Conservation (phyloP, 768 basidiomycete genomes). For the Suillus decipiens region DNA sequence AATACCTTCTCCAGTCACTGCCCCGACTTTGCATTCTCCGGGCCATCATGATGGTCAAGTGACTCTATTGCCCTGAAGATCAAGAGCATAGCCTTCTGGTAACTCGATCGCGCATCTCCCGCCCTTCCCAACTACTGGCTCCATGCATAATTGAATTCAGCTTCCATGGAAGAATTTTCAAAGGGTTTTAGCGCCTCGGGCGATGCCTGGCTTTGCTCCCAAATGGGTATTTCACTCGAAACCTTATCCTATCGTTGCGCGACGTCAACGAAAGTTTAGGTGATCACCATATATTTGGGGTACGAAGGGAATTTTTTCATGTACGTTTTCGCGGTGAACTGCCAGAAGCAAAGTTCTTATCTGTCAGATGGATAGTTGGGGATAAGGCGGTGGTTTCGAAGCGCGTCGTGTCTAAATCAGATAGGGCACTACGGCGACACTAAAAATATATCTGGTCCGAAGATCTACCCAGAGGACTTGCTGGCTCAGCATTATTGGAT, state of each 20-base stretch:
- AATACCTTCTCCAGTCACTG: not conserved
- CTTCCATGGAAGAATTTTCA: conserved; percentile 8
- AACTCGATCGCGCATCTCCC: conserved; percentile 26
- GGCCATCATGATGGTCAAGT: conserved; percentile 6
- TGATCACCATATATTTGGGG: conserved; percentile 13
- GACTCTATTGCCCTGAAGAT: conserved; percentile 15
- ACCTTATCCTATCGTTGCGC: conserved; percentile 14
- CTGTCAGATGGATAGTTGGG: conserved; percentile 11
- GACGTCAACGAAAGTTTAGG: conserved; percentile 29
- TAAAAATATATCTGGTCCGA: not conserved
- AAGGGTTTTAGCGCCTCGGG: not conserved
- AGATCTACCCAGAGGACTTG: not conserved
- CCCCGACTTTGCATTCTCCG: not conserved
- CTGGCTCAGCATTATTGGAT: not conserved
- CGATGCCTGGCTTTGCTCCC: conserved; percentile 10
- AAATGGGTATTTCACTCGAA: conserved; percentile 12
- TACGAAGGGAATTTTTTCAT: conserved; percentile 14
- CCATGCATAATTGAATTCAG: conserved; percentile 10
- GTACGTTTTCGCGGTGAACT: conserved; percentile 16
- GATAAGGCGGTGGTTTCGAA: conserved; percentile 23
- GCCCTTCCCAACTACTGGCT: conserved; percentile 11
- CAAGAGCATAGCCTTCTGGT: conserved; percentile 19
- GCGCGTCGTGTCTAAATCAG: conserved; percentile 15
- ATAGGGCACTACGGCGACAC: conserved; percentile 15
- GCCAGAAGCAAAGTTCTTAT: conserved; percentile 13